A percentile compares a stretch with the other conserved stretches of the same genome.
Evolutionary conservation across 2,329 filamentous ascomycete genomes (phyloP).

Genomic region (Atkinsonella texensis): DNA sequence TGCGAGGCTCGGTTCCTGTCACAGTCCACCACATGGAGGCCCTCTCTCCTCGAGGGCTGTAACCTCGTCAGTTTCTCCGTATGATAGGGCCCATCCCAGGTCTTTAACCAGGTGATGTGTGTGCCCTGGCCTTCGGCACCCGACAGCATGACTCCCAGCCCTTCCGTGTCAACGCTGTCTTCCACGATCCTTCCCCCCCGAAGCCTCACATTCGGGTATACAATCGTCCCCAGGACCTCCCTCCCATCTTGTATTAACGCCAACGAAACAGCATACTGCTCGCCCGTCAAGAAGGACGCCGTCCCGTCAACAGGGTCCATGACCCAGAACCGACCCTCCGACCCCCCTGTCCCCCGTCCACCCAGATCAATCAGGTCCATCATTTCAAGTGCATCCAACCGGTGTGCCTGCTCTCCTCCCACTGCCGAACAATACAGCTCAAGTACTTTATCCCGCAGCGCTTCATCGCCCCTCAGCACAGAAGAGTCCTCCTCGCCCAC

Average conservation of each 20-base stretch:
- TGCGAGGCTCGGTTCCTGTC: constrained; percentile 18
- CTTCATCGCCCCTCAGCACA: constrained; percentile 34
- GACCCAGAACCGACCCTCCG: constrained; percentile 39
- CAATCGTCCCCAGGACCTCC: constrained; percentile 47
- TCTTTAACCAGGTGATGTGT: constrained; percentile 15
- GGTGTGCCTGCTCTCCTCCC: constrained; percentile 1
- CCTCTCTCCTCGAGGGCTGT: constrained; percentile 7
- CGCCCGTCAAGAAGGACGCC: constrained; percentile 44
- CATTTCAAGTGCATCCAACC: constrained; percentile 38
- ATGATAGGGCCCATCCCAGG: constrained; percentile 9
- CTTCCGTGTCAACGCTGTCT: constrained; percentile 18
- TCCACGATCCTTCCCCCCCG: constrained; percentile 24
- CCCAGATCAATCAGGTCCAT: constrained; percentile 50
- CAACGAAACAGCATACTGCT: constrained; percentile 52
- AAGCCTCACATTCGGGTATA: constrained; percentile 45
- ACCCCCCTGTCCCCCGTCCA: constrained; percentile 25
- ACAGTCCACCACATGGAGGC: constrained; percentile 23
- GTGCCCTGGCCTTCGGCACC: constrained; percentile 21
- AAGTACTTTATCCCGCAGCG: constrained; percentile 41
- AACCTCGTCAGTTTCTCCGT: constrained; percentile 13
- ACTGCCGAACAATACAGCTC: constrained; percentile 30
- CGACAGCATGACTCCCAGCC: constrained; percentile 24
- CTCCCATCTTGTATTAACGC: constrained; percentile 44
- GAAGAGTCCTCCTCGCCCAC: constrained; percentile 49
- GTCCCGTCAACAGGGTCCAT: constrained; percentile 56